Base-by-base conservation (phyloP, 805 yeast genomes). In the Saturnispora sekii region DNA sequence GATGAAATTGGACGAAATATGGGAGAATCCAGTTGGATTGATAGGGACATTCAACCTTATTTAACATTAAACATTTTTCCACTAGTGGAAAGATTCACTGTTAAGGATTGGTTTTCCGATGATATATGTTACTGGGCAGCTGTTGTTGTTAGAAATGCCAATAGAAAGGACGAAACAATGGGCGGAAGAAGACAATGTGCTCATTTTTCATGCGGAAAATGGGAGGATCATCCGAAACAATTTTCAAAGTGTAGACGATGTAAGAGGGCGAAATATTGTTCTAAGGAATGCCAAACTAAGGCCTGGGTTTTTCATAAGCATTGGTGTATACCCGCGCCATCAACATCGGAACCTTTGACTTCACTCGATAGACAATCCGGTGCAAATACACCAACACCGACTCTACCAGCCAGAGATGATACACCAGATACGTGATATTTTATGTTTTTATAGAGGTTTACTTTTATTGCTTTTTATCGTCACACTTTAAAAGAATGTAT, bases 131-230 rank as follows among this genome's bases (percentile, higher is more conserved):
- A 89, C 63, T 90, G 98, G 98, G 86, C 97, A 2, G 93, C 96
- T 3, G 95, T 90, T n/a, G 87, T 89, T 34, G 93, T 93, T 89
- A 72, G 97, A 45, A 93, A 93, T 62, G 88, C 96, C 1, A 90
- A 96, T 60, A 75, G 97, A 46, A 80, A 89, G 56, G 93, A 90
- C 60, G 97, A 89, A 58, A 62, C 73, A 36, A 74, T 82, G 47
- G 90, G 90, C 14, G 96, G 97, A 1, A 83, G 90, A 29, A 73
- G 97, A 43, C 97, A 93, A 64, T 90, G 98, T 63, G 96, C 97
- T 1, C 82, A 81, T 60, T 84, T 88, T 53, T 83, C 79, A 26
- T 90, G 98, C 65, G 97, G 97, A 10, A 80, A 74, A 58, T 90
- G 97, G 97, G 98, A 90, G 63, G 76, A 74, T 39, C 79, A 67